Base-by-base conservation (phyloP, 106 monocot genomes). In the Platanthera guangdongensis region DNA sequence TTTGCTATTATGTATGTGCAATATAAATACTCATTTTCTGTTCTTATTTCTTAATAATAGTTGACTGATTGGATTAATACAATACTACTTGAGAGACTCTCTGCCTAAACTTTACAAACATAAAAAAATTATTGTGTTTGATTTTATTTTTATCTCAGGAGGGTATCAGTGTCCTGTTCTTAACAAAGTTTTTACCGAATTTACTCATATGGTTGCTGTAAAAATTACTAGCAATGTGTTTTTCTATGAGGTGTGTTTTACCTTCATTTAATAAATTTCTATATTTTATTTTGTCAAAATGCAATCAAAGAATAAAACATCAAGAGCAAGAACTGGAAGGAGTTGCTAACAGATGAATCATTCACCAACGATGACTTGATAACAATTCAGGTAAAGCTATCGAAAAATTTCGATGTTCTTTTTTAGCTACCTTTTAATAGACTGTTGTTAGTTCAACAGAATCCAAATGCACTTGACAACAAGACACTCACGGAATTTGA, bases 191-290 rank as follows among this genome's bases (percentile, higher is more conserved):
- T 99, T 94, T 63, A 99, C 97, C 15, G 97, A 94, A 79, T 99
- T 90, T 71, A 99, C 97, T 59, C 94, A 99, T 57, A 94, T 94
- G 68, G 90, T 94, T 81, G 94, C 97, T 65, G 85, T 99, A 46
- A 99, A 85, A 78, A 99, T 89, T 78, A 99, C 97, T 16, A 94
- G 97, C 67, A 99, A 99, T 82, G 94, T 99, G 39, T 99, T 99
- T 81, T 99, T 81, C 78, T 90, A 92, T 79, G 97, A 99, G 97
- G 97, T 92, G 71, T 59, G 75, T 19, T 28, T 65, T 50, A 0
- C 45, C 18, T 39, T 9, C 11, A 45, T 32, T 45, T 68, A 45
- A 70, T 7, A 67, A 67, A 47, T 15, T 70, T 70, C n/a, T 47
- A 70, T 70, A 45, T 70, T 45, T 70, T 45, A n/a, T 79, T 83